These are phyloP conservation scores for Paraurostyla sp. DNA, from an alignment of 73 alveolate genomes.

Conservation along the genomic window DNA sequence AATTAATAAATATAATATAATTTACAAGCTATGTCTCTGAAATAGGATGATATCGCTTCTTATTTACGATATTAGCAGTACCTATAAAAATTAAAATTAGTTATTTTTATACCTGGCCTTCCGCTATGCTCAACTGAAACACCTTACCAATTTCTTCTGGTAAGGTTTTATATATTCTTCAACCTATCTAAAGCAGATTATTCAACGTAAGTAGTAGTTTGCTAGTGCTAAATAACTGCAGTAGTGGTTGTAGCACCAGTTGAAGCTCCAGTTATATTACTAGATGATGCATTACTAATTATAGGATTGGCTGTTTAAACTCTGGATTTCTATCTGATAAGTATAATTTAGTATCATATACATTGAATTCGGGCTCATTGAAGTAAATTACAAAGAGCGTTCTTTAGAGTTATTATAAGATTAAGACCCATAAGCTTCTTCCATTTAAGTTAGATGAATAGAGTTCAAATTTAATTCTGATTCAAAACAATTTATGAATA, in stretches of 20 bases:
- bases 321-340: neutral
- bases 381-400: too few relatives aligned
- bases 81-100: conserved; percentile 12
- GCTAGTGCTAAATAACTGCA: neutral
- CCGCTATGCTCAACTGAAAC: conserved; percentile 61
- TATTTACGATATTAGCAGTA: conserved; percentile 44
- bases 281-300: too few relatives aligned
- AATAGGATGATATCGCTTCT: conserved; percentile 30
- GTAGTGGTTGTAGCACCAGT: neutral
- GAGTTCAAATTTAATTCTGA: too few relatives aligned
- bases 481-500: too few relatives aligned
- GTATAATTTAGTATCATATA: too few relatives aligned
- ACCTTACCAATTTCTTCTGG: conserved; percentile 68
- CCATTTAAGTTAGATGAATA: too few relatives aligned
- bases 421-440: too few relatives aligned
- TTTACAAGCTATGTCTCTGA: conserved; percentile 25
- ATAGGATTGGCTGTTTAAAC: neutral
- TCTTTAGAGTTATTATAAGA: too few relatives aligned
- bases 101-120: conserved; percentile 72
- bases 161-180: conserved; percentile 43
- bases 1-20: neutral
- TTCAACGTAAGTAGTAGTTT: conserved; percentile 17
- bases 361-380: too few relatives aligned
- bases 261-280: too few relatives aligned
- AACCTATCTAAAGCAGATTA: conserved; percentile 49